Percentiles rank a stretch among this genome's conserved stretches.
These are phyloP conservation scores for Glycyrrhiza uralensis DNA, from an alignment of 306 rosid species.

Conservation along the genomic window DNA sequence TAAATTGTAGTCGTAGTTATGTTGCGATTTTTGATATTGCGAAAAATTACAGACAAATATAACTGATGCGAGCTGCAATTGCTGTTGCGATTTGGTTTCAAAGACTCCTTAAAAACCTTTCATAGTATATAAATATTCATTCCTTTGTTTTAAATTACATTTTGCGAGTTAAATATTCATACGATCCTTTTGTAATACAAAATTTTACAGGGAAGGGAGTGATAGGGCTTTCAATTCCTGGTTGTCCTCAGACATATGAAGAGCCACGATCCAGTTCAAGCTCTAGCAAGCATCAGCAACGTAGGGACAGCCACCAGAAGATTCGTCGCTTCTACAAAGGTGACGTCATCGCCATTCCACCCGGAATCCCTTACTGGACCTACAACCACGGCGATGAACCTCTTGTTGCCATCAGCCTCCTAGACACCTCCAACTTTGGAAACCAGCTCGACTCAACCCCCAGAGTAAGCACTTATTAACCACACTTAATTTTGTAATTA, in stretches of 20 bases:
- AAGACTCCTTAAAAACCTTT: no score
- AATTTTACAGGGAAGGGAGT: conserved; percentile 27
- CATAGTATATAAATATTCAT: no score
- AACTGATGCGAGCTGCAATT: no score
- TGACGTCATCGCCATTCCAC: conserved; percentile 25
- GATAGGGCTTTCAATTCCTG: not conserved
- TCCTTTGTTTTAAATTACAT: no score
- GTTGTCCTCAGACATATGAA: conserved; percentile 22
- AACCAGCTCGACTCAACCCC: conserved; percentile 68
- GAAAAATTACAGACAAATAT: no score
- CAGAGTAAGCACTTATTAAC: no score
- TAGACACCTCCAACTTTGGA: conserved; percentile 30
- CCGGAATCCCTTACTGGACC: conserved; percentile 37
- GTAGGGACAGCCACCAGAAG: conserved; percentile 36
- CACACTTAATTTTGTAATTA: no score
- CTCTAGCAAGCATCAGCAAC: not conserved
- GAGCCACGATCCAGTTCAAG: not conserved
- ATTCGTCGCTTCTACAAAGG: conserved; percentile 12
- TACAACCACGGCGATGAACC: conserved; percentile 17
- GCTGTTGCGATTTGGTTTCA: no score
- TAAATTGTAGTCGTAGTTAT: no score
- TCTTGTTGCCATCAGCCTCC: conserved; percentile 38
- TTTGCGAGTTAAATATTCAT: no score
- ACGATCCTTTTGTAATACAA: no score
- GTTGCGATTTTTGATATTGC: no score